Evolutionary conservation across 371 early-diverging fungal genomes (phyloP).

Genomic region (Mucor sp.): DNA sequence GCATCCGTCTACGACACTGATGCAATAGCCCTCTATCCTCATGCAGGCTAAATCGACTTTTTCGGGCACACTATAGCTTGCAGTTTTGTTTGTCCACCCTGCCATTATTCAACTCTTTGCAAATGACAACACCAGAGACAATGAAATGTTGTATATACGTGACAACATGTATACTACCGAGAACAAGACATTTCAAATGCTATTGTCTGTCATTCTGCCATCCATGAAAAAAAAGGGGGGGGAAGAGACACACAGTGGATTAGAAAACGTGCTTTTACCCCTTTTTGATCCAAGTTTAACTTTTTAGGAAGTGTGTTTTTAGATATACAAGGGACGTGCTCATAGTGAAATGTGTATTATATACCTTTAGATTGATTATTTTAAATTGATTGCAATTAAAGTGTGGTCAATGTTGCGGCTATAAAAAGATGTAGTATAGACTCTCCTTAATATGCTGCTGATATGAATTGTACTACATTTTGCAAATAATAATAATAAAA

Average conservation of each 20-base stretch:
- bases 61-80: too few species aligned
- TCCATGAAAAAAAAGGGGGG: background rate
- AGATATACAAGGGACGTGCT: background rate
- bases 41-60: too few species aligned
- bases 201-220: background rate
- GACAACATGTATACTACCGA: background rate
- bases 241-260: background rate
- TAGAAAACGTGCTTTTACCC: background rate
- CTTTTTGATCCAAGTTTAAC: background rate
- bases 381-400: background rate
- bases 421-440: background rate
- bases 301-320: background rate
- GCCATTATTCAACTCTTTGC: too few species aligned
- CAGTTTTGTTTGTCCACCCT: too few species aligned
- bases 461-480: background rate
- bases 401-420: background rate
- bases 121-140: too few species aligned
- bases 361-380: background rate
- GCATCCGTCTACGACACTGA: too few species aligned
- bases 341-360: background rate
- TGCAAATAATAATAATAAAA: background rate
- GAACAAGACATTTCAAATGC: background rate
- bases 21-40: too few species aligned
- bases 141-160: too few species aligned
- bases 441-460: background rate